Base-by-base conservation (phyloP, 345 rosid genomes). In the Cardiospermum halicacabum region DNA sequence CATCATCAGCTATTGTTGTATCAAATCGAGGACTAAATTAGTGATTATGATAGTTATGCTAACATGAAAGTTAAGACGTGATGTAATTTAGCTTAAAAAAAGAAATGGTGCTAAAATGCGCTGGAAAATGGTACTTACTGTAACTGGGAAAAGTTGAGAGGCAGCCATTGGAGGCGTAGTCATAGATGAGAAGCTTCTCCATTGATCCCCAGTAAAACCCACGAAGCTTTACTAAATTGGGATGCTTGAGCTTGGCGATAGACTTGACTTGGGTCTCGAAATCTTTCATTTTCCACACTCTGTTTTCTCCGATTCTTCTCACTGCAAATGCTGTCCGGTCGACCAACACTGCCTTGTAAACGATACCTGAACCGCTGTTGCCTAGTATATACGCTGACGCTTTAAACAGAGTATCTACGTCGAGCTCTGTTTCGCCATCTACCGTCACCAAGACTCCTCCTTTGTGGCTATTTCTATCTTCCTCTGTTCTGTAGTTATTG, bases 171-270 rank as follows among this genome's bases (percentile, higher is more conserved):
- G 88, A 60, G 76, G 83, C 75, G 34, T 76, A 87, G 47, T 94
- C 96, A 57, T 80, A 85, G 77, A 90, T 81, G 5, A 90, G 66
- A 63, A 94, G 99, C 88, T 90, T 90, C 79, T 94, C 99, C 56
- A 81, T 84, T 1, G 73, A 75, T 62, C 85, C 97, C 99, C 99
- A 86, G 70, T 81, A 84, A 57, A 90, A 94, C 60, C 97, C 99
- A 13, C 85, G 75, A 68, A 90, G 62, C 56, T 71, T 76, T 3
- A 88, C 89, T 77, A 94, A 57, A 72, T 94, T 90, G 1, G 80
- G 95, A 68, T 94, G 99, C 66, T 78, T 78, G 32, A 94, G 30
- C 76, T 80, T 94, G 4, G 88, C 91, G 21, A 88, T 74, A 0
- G 72, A 42, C 72, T 79, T 82, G 60, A 91, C 84, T 42, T 82